These are phyloP conservation scores for Colletotrichum spinosum DNA, from an alignment of 2,329 filamentous ascomycete species.

Conservation along the genomic window DNA sequence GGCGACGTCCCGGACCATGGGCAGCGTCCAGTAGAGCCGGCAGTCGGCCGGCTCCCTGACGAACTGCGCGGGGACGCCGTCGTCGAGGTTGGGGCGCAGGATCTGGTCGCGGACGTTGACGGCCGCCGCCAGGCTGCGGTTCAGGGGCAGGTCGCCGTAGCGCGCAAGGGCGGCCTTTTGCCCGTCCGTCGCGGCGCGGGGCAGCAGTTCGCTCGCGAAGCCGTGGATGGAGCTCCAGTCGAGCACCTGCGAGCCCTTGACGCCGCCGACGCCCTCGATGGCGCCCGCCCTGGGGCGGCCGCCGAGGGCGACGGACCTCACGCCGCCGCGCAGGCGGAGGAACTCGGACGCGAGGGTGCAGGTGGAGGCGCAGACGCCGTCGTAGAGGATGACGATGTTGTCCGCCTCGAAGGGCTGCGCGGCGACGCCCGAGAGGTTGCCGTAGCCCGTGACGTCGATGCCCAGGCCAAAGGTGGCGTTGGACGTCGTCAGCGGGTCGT, in stretches of 20 bases:
- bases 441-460: constrained; percentile 63
- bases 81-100: constrained; percentile 48
- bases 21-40: constrained; percentile 62
- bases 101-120: constrained; percentile 56
- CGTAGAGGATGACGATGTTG: constrained; percentile 69
- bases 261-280: constrained; percentile 66
- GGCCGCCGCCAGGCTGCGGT: constrained; percentile 47
- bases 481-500: constrained; percentile 53
- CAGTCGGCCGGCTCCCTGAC: constrained; percentile 61
- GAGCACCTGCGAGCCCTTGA: constrained; percentile 61
- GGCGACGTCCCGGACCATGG: constrained; percentile 59
- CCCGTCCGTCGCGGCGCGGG: constrained; percentile 43
- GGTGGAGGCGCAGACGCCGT: constrained; percentile 69
- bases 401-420: constrained; percentile 66
- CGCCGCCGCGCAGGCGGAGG: constrained; percentile 61
- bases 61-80: constrained; percentile 60
- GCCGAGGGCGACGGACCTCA: constrained; percentile 66
- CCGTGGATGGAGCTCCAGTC: constrained; percentile 45
- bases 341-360: constrained; percentile 69
- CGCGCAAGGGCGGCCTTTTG: constrained; percentile 45
- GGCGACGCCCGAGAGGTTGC: constrained; percentile 55
- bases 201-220: constrained; percentile 39
- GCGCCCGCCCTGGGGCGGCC: constrained; percentile 58
- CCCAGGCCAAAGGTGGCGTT: constrained; percentile 55
- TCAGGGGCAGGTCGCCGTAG: constrained; percentile 47